Conservation (phyloP, 768 basidiomycete genomes). For the Mycena floridula region DNA sequence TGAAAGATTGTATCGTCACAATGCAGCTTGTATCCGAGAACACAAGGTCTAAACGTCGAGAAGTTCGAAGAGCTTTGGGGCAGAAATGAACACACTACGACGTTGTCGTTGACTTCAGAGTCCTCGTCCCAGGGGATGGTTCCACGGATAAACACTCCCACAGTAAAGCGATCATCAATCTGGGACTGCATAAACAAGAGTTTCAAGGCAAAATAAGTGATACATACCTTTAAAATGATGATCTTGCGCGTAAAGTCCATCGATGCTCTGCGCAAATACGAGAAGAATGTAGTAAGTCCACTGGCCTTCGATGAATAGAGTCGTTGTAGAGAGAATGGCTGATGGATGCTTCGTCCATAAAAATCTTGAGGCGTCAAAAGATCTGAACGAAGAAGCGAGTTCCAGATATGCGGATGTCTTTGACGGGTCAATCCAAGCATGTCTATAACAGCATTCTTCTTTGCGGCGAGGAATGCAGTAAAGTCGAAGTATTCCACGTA, state of each 20-base stretch:
- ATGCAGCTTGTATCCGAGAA: conserved; percentile 48
- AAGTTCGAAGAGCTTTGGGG: conserved; percentile 40
- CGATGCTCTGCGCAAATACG: conserved; percentile 49
- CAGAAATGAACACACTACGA: conserved; percentile 61
- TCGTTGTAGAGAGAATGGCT: conserved; percentile 51
- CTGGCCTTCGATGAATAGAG: conserved; percentile 52
- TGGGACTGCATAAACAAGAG: conserved; percentile 13
- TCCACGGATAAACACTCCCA: conserved; percentile 61
- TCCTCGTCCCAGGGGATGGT: conserved; percentile 54
- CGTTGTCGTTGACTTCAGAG: conserved; percentile 48
- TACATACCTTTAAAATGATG: conserved; percentile 47
- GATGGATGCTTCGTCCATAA: conserved; percentile 41
- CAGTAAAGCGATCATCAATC: conserved; percentile 56
- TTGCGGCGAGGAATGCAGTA: conserved; percentile 43
- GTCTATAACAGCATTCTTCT: conserved; percentile 50
- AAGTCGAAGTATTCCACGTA: conserved; percentile 50
- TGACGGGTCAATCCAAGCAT: conserved; percentile 32
- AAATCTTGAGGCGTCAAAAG: conserved; percentile 48
- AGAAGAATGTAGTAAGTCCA: conserved; percentile 53
- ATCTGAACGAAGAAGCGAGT: conserved; percentile 56
- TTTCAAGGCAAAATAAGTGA: not conserved
- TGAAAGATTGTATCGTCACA: conserved; percentile 52
- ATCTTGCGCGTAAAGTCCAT: conserved; percentile 55
- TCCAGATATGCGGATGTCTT: conserved; percentile 51
- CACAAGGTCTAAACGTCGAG: conserved; percentile 45